These are phyloP conservation scores for Lactarius sanguifluus DNA, from an alignment of 768 basidiomycete species.

Conservation along the genomic window DNA sequence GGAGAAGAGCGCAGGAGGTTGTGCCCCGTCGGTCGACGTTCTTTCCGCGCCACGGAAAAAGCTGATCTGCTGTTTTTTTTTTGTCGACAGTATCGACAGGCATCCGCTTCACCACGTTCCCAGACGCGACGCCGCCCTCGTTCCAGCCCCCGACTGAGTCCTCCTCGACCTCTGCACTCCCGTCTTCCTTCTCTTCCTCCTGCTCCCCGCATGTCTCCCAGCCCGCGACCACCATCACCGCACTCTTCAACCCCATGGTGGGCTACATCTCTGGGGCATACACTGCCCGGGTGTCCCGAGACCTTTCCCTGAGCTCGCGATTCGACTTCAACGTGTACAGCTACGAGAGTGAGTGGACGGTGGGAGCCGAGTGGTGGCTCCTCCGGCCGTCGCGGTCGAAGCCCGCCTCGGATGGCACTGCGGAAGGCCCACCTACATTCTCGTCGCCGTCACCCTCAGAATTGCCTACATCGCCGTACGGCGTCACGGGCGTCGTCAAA, in stretches of 20 bases:
- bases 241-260: constrained; percentile 94
- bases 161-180: constrained; percentile 35
- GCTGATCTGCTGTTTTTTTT: neutral
- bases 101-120: constrained; percentile 89
- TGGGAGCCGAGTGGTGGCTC: constrained; percentile 97
- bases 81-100: constrained; percentile 76
- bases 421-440: constrained; percentile 32
- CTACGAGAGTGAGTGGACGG: constrained; percentile 94
- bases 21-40: constrained; percentile 34
- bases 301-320: constrained; percentile 82
- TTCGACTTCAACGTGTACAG: constrained; percentile 98
- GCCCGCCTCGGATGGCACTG: constrained; percentile 30
- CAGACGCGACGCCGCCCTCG: constrained; percentile 71
- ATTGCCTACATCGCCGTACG: constrained; percentile 30
- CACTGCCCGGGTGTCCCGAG: constrained; percentile 80
- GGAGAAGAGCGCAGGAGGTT: constrained; percentile 90
- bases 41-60: neutral
- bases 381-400: constrained; percentile 56
- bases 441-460: constrained; percentile 30
- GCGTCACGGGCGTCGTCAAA: constrained; percentile 83
- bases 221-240: constrained; percentile 92
- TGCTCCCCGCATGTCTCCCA: constrained; percentile 48
- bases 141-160: constrained; percentile 48
- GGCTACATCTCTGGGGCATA: constrained; percentile 93
- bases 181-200: constrained; percentile 29